These are phyloP conservation scores for Nitzschia inconspicua DNA, from an alignment of 108 stramenopile genomes.

Conservation along the genomic window DNA sequence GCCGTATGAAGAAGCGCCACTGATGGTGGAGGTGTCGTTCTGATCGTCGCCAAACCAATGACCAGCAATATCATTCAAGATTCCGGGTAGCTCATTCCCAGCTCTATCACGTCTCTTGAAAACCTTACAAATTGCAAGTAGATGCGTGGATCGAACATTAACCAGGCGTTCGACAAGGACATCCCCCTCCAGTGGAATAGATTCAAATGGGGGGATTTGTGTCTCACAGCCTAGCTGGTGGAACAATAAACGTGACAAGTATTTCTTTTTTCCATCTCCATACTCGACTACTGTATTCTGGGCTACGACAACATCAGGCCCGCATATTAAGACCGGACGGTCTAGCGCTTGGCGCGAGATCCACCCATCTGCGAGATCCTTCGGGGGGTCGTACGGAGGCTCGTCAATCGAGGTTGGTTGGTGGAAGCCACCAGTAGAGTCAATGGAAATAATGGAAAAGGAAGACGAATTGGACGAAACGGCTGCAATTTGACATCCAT, in stretches of 20 bases:
- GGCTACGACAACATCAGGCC: conserved; percentile 3
- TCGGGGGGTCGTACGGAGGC: background rate
- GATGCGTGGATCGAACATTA: background rate
- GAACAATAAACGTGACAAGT: background rate
- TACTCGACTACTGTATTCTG: background rate
- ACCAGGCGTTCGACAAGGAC: conserved; percentile 5
- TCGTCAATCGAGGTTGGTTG: background rate
- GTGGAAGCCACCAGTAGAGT: background rate
- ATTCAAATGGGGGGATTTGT: background rate
- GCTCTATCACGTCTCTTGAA: background rate
- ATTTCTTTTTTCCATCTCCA: background rate
- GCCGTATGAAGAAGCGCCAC: background rate
- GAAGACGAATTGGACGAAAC: background rate
- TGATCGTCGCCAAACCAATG: conserved; percentile 5
- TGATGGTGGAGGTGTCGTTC: background rate
- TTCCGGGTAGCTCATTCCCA: too few relatives aligned
- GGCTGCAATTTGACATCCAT: background rate
- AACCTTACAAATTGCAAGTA: conserved; percentile 2
- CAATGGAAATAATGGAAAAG: background rate
- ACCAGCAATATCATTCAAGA: background rate
- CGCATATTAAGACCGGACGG: background rate
- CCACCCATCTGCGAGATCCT: background rate
- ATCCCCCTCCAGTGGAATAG: background rate
- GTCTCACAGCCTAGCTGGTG: background rate
- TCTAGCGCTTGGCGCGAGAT: background rate